Evolutionary conservation across 106 monocot species (phyloP), one percentile per base, ranked within the genome.

Genomic region (Dioscorea zingiberensis): DNA sequence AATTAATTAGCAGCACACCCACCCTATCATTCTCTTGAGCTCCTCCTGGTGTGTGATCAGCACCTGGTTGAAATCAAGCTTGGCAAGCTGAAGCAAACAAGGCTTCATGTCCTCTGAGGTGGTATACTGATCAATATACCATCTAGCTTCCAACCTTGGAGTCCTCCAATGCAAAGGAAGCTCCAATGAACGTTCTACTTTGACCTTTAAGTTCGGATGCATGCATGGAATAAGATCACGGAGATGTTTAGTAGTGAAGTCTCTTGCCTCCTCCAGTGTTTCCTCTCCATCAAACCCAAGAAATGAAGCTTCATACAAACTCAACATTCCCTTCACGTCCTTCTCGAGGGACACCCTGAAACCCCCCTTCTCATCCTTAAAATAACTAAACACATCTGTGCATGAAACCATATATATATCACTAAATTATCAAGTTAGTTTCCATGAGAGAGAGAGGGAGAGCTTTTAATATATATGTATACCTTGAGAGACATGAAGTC

Each of bases 121-220:
- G 19, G 61, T 47, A 32, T 77, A 89, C 11, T 25, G 21, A 14
- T 82, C 71, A 7, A 89, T 82, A 69, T 28, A 89, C 67, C 76
- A 74, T 25, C 74, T 27, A 2, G 82, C 53, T 4, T 89, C 67
- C 1, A 81, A 21, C 67, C 85, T 79, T 53, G 30, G 66, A 58
- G 71, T 58, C 68, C 78, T 84, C 84, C 81, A 79, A 57, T 85
- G 59, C 25, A 81, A 21, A 1, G 88, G 88, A 54, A 85, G 69
- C 11, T 89, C 84, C 60, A 89, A 28, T 0, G 88, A 69, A 58
- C 68, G 63, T 7, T 17, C 67, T 21, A 89, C 78, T 55, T 66
- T 45, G 47, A 72, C 69, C 21, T 49, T 57, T 4, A 77, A 30
- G 4, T 15, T 11, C 21, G 56, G 62, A 14, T 54, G 13, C 23